Evolutionary conservation across 805 yeast species (phyloP).

Genomic region (Lipomyces mesembrius): DNA sequence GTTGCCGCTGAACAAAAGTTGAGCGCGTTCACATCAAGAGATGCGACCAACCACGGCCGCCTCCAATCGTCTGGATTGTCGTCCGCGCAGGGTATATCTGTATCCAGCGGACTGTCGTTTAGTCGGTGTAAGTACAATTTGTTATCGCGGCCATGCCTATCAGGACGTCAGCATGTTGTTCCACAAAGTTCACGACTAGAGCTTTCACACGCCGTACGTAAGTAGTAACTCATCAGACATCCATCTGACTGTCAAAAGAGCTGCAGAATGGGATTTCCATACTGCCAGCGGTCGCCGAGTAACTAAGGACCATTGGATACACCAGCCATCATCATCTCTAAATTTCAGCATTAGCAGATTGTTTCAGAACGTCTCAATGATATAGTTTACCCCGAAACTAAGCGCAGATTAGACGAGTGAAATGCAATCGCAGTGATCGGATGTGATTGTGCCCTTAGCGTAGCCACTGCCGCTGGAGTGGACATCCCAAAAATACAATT

Average conservation of each 20-base stretch:
- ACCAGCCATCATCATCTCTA: constrained; percentile 63
- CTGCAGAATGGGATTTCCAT: constrained; percentile 64
- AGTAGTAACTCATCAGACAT: constrained; percentile 42
- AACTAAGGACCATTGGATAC: constrained; percentile 66
- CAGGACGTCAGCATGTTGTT: background rate
- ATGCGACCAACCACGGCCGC: constrained; percentile 42
- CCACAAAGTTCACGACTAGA: constrained; percentile 39
- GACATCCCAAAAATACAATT: constrained; percentile 1
- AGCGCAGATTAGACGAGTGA: constrained; percentile 20
- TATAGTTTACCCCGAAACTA: constrained; percentile 26
- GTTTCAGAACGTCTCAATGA: background rate
- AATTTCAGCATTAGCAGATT: background rate
- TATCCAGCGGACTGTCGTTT: constrained; percentile 53
- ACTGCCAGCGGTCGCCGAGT: constrained; percentile 59
- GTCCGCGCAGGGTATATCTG: constrained; percentile 39
- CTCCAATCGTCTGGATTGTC: constrained; percentile 37
- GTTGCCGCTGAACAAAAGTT: constrained; percentile 71
- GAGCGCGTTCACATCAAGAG: constrained; percentile 71
- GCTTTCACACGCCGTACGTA: constrained; percentile 42
- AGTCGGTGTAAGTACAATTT: constrained; percentile 46
- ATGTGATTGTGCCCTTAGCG: constrained; percentile 24
- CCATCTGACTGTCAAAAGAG: constrained; percentile 57
- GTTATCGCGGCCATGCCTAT: constrained; percentile 74
- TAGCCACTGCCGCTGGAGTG: constrained; percentile 28
- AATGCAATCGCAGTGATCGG: constrained; percentile 23